phyloP scores from a whole-genome alignment of 306 rosid genomes.

The Acacia crassicarpa region DNA sequence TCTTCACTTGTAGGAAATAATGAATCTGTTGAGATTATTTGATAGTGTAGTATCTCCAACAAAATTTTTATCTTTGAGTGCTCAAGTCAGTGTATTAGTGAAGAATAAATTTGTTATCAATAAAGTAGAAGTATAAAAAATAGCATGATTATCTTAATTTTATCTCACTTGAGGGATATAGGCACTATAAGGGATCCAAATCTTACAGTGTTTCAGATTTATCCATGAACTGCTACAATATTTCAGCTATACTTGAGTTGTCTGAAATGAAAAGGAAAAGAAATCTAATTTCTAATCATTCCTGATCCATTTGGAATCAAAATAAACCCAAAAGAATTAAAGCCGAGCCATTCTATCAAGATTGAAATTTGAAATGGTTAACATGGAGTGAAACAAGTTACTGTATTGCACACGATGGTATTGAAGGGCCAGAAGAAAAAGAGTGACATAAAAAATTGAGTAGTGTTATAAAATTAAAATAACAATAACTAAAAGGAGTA shows the following conservation, averaged over 20 bases:
- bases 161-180: not conserved
- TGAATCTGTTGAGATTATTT: not conserved
- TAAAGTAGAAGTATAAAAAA: not conserved
- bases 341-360: not conserved
- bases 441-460: not conserved
- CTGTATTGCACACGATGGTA: not conserved
- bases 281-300: not conserved
- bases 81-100: not conserved
- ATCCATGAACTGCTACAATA: conserved; percentile 12
- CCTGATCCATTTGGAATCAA: not conserved
- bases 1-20: conserved; percentile 41
- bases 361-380: not conserved
- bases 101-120: not conserved
- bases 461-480: too few relatives aligned
- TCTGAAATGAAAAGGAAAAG: not conserved
- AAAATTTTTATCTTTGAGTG: not conserved
- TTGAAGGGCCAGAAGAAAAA: too few relatives aligned
- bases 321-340: not conserved
- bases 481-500: too few relatives aligned
- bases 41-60: conserved; percentile 8
- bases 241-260: not conserved
- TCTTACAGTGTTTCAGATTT: not conserved
- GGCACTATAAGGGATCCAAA: not conserved
- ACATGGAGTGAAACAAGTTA: not conserved
- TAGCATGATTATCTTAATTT: not conserved